Evolutionary conservation across 2,329 filamentous ascomycete genomes (phyloP), one percentile per base, ranked within the genome.

Genomic region (Apiospora koreana): DNA sequence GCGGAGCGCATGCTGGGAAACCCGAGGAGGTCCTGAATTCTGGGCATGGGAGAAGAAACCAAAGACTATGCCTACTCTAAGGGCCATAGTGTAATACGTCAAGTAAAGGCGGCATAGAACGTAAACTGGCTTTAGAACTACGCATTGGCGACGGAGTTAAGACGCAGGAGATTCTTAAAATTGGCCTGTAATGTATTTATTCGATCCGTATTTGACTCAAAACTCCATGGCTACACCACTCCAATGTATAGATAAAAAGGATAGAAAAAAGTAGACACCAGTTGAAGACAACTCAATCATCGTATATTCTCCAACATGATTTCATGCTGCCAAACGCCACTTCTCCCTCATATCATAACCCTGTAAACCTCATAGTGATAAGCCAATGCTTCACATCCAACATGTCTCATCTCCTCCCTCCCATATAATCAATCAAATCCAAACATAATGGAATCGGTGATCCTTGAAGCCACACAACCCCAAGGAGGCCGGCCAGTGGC

Each of bases 1-100:
- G 94, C 96, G 7, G 85, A 84, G 78, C 84, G 88, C 76, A 79
- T 94, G 65, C 80, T 88, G 75, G 83, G 81, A 50, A 65, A 70
- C 48, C 69, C 54, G n/a, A 62, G 50, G 28, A 58, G 31, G 21
- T 38, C 21, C 10, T 35, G 50, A 50, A 14, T 23, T 14, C 25
- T 8, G 23, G 46, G 46, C 10, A 43, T 3, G 41, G 12, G 9
- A 16, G 16, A 41, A 1, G n/a, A 50, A 50, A 21, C n/a, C 14
- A 3, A 50, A 54, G 48, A 23, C 25, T 16, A 28, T 31, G 25
- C 23, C 4, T 31, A n/a, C 25, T 31, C 23, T 4, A 50, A 18
- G 7, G 2, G 25, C 48, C 3, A 54, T 25, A 18, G 10, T 54
- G 14, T 62, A n/a, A 54, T n/a, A 16, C 14, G 18, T 8, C 18